Conservation (phyloP, 495 filamentous ascomycete genomes). For the Endocarpon pusillum region DNA sequence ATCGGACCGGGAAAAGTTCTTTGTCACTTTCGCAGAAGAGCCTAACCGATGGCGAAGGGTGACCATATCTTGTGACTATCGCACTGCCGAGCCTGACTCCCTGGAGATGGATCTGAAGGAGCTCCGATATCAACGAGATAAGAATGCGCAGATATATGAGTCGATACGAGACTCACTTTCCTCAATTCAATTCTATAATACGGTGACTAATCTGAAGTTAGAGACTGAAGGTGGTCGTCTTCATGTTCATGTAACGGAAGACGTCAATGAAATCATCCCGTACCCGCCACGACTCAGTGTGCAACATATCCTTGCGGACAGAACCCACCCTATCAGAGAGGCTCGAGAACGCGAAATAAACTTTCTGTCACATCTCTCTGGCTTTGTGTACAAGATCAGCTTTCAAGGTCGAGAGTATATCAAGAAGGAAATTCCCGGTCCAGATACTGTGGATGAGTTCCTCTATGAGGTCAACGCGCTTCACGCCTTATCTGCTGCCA, state of each 20-base stretch:
- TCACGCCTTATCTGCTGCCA: conserved; percentile 50
- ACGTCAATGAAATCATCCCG: conserved; percentile 84
- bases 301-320: conserved; percentile 53
- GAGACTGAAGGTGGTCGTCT: conserved; percentile 78
- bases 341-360: conserved; percentile 51
- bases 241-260: conserved; percentile 97
- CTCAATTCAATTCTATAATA: conserved; percentile 89
- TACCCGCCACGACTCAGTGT: conserved; percentile 66
- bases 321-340: too few relatives aligned
- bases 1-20: conserved; percentile 93
- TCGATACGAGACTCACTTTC: conserved; percentile 80
- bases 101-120: conserved; percentile 68
- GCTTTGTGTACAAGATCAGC: conserved; percentile 90
- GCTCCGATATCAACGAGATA: conserved; percentile 76
- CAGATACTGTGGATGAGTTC: conserved; percentile 92
- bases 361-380: conserved; percentile 85
- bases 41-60: conserved; percentile 69
- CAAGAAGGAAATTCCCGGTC: conserved; percentile 96
- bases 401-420: conserved; percentile 55
- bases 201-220: conserved; percentile 89
- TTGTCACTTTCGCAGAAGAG: conserved; percentile 80
- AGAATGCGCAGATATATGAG: conserved; percentile 89
- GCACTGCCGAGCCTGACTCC: conserved; percentile 60
- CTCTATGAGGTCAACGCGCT: conserved; percentile 96
- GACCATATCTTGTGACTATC: conserved; percentile 89